Conservation (phyloP, 768 basidiomycete species). For the Megacollybia marginata region DNA sequence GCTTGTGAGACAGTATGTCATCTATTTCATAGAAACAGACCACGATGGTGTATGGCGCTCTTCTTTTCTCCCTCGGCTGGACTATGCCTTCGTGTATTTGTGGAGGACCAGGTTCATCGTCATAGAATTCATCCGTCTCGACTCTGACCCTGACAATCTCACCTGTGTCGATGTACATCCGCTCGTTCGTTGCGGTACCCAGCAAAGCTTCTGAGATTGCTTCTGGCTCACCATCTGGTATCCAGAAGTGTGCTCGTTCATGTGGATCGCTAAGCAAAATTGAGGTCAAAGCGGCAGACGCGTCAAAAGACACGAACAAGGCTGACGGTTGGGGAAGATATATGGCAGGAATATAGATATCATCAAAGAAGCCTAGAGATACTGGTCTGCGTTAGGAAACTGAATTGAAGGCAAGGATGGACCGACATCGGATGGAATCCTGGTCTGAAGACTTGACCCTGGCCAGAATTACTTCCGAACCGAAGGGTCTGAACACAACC, state of each 20-base stretch:
- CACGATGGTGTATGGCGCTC: conserved; percentile 63
- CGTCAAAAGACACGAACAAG: conserved; percentile 43
- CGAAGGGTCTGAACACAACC: conserved; percentile 87
- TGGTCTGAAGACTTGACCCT: conserved; percentile 85
- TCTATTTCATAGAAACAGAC: conserved; percentile 31
- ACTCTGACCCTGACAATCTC: conserved; percentile 74
- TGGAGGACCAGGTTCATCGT: conserved; percentile 81
- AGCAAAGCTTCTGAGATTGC: conserved; percentile 51
- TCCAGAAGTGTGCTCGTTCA: conserved; percentile 80
- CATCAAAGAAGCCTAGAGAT: conserved; percentile 87
- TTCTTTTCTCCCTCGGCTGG: conserved; percentile 40
- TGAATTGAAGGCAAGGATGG: conserved; percentile 4
- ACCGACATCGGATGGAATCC: conserved; percentile 75
- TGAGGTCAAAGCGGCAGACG: neutral
- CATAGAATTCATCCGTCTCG: conserved; percentile 77
- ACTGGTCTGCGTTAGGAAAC: conserved; percentile 35
- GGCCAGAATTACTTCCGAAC: conserved; percentile 83
- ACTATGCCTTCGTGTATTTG: conserved; percentile 63
- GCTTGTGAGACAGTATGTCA: neutral
- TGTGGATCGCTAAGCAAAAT: conserved; percentile 56
- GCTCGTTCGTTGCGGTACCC: conserved; percentile 53
- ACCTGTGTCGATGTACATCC: conserved; percentile 77
- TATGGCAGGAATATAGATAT: conserved; percentile 75
- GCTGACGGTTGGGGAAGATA: conserved; percentile 78
- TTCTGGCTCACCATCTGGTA: conserved; percentile 51